Base-by-base conservation (phyloP, 2,329 filamentous ascomycete species). In the Penicillium polonicum region DNA sequence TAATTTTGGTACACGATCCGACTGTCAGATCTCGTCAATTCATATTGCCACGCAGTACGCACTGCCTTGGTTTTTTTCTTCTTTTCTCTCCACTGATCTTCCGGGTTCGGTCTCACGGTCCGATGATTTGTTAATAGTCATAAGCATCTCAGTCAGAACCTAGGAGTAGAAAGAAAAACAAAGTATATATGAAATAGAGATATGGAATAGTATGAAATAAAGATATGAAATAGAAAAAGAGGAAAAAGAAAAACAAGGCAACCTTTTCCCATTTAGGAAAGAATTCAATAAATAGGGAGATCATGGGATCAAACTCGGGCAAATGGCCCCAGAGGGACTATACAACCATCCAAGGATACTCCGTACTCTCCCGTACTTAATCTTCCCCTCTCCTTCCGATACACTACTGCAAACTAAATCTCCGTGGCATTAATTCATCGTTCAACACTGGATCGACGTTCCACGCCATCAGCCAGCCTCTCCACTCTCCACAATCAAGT, bases 401-500 rank as follows among this genome's bases (percentile, higher is more conserved):
- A 10, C 50, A 36, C 36, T 39, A 41, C 36, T 51, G 38, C 38
- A 52, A 25, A 25, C 38, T 44, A 39, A 29, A 21, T 7, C 1
- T 17, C 27, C 39, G 53, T 56, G 53, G 53, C 31, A 56, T 12
- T 53, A 53, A 53, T 45, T 45, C 31, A 35, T 27, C 29, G 2
- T 8, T 13, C 49, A 23, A 12, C 2, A 52, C 31, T 46, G 50
- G 50, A 35, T 31, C 41, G 21, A 45, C 29, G 19, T 38, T 36
- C 52, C 52, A 50, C 52, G 38, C 38, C 27, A 23, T 38, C 35
- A 50, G 52, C 52, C 52, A 54, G 43, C 52, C 55, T 60, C 57
- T 50, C 59, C 62, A 70, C 69, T 68, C 68, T 67, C 65, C 69
- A 69, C 64, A 69, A 39, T 50, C 64, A 69, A 48, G 50, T 64